Conservation (phyloP, 352 stramenopile species). For the Ophiocytium majus region DNA sequence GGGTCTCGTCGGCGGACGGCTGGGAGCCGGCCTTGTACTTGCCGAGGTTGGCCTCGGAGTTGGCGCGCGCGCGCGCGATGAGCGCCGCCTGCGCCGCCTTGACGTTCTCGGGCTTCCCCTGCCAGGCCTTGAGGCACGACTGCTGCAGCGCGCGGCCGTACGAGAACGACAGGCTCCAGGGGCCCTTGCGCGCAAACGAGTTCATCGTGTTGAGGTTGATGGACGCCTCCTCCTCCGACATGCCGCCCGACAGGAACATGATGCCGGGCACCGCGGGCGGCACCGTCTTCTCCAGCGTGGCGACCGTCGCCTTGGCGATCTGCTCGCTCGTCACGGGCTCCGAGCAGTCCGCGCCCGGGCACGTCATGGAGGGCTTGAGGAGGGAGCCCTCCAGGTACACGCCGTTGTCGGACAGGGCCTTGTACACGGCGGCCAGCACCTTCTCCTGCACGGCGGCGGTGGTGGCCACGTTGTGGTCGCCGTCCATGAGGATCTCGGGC, state of each 20-base stretch:
- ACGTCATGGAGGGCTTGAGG: slow-evolving; percentile 71
- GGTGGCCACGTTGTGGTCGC: slow-evolving; percentile 64
- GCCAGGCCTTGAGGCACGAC: slow-evolving; percentile 65
- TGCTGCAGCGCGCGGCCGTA: slow-evolving; percentile 65
- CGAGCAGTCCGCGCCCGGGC: slow-evolving; percentile 62
- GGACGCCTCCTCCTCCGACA: slow-evolving; percentile 66
- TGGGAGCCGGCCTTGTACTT: slow-evolving; percentile 66
- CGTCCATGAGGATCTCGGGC: slow-evolving; percentile 71
- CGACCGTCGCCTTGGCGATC: slow-evolving; percentile 63
- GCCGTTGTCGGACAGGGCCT: slow-evolving; percentile 66
- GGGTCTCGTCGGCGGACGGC: slow-evolving; percentile 63
- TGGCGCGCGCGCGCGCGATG: slow-evolving; percentile 64
- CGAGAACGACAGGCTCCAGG: slow-evolving; percentile 66
- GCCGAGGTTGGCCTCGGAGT: slow-evolving; percentile 66
- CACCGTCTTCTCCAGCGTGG: slow-evolving; percentile 63
- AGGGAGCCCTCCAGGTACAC: slow-evolving; percentile 69
- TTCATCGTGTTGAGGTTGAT: slow-evolving; percentile 70
- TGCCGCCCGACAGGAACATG: slow-evolving; percentile 66
- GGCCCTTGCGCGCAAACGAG: slow-evolving; percentile 59
- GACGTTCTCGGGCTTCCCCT: slow-evolving; percentile 65
- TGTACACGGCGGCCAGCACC: slow-evolving; percentile 67
- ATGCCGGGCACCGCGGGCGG: slow-evolving; percentile 64
- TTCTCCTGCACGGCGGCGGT: slow-evolving; percentile 67
- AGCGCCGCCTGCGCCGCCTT: slow-evolving; percentile 62
- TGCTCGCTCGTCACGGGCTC: slow-evolving; percentile 59